Base-by-base conservation (phyloP, 305 asterid species). In the Rubia balearica region DNA sequence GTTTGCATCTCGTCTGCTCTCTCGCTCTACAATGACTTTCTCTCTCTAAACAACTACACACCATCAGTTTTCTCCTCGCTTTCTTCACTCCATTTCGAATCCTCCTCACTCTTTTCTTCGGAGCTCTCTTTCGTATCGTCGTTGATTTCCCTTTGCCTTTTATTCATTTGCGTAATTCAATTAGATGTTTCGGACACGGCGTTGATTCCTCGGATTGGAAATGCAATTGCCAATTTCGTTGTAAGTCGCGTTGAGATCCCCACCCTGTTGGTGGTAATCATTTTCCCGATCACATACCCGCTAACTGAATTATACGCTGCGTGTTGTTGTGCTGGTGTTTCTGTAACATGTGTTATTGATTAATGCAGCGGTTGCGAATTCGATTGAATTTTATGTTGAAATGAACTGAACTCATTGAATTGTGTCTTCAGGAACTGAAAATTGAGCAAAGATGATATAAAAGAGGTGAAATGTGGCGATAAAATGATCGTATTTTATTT, bases 191-290 rank as follows among this genome's bases (percentile, higher is more conserved):
- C 66, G 74, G 78, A 73, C 75, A 70, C 69, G 78, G 67, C 75
- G 69, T 75, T 74, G 71, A 82, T 78, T 79, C 78, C 71, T 59
- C 77, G 80, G 84, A 81, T 85, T 85, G 78, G 69, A 73, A 87
- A 88, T 88, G 90, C 77, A n/a, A 55, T 62, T 74, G 40, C 65
- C 4, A n/a, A 38, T 74, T 51, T 65, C 41, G 56, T 38, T 65
- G 38, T 56, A 46, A 75, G 46, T 71, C 57, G 27, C 61, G 48
- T 67, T 81, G 75, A 84, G 93, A 89, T 89, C 96, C 41, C 69
- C 49, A 53, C 69, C 17, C 9, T 49, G 22, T 16, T 77, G 80
- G 81, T 73, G 85, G 88, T 80, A 36, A 62, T 38, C 69, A 79
- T 68, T 76, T 87, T 75, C 72, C 79, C 87, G 85, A 83, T 82